Evolutionary conservation across 768 basidiomycete species (phyloP).

Genomic region (Suillus paluster): DNA sequence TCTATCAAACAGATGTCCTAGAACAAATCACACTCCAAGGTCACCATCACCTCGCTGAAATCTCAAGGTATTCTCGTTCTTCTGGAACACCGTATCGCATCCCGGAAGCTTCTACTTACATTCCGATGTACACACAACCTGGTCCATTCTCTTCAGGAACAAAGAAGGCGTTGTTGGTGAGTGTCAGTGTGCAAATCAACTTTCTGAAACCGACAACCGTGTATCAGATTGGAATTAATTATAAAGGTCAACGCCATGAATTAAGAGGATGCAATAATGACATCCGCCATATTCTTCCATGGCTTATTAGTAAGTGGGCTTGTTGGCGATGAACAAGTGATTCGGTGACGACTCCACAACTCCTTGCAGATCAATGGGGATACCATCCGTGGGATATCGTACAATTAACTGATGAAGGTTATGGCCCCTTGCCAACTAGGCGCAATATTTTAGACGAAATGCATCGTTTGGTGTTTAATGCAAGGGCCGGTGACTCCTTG

Average conservation of each 20-base stretch:
- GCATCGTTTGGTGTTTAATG: neutral
- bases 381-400: neutral
- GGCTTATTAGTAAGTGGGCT: neutral
- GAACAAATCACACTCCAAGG: neutral
- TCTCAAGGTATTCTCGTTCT: neutral
- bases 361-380: slow-evolving; percentile 1
- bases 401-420: neutral
- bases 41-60: neutral
- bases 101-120: neutral
- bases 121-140: neutral
- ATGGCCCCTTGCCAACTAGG: neutral
- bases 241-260: neutral
- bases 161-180: slow-evolving; percentile 2
- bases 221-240: slow-evolving; percentile 4
- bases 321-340: no score
- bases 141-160: neutral
- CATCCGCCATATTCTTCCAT: neutral
- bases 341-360: neutral
- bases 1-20: neutral
- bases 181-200: neutral
- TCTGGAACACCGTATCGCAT: neutral
- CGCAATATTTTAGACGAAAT: neutral
- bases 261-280: slow-evolving; percentile 1
- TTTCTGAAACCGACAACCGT: neutral
- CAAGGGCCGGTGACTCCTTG: neutral